These are phyloP conservation scores for Ulota crispa DNA, from an alignment of 225 moss, liverwort and hornwort genomes.

Conservation along the genomic window DNA sequence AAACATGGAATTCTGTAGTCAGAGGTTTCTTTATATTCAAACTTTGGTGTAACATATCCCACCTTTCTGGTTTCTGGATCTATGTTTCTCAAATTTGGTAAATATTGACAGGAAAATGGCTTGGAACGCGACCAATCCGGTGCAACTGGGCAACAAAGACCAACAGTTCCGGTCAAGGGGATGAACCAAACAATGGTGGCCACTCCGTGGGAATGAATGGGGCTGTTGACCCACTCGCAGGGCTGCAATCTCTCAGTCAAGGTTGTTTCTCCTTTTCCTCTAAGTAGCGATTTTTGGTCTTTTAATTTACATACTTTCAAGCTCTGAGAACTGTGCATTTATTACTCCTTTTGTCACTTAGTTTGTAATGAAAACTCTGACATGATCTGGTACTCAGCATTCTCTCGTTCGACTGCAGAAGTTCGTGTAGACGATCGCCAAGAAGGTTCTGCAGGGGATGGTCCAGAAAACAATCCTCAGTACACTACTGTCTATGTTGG, in stretches of 20 bases:
- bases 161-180: constrained; percentile 65
- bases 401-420: constrained; percentile 46
- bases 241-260: constrained; percentile 64
- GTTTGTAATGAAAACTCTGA: not conserved
- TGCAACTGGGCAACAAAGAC: constrained; percentile 99
- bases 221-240: constrained; percentile 65
- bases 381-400: not conserved
- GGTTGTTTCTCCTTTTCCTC: constrained; percentile 30
- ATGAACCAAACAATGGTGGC: constrained; percentile 59
- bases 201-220: constrained; percentile 59
- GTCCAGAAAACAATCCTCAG: constrained; percentile 92
- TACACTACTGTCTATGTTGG: constrained; percentile 98
- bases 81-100: constrained; percentile 11
- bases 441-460: constrained; percentile 78
- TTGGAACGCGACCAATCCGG: constrained; percentile 93
- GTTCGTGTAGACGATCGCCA: constrained; percentile 75
- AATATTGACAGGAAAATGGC: constrained; percentile 84
- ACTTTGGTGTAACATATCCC: not conserved
- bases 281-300: not conserved
- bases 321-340: not conserved
- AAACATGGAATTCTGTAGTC: not conserved
- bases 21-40: too few species aligned
- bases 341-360: not conserved
- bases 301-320: not conserved
- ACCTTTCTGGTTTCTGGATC: not conserved